Evolutionary conservation across 768 basidiomycete species (phyloP), one percentile per base, ranked within the genome.

Genomic region (Leccinum obscurum): DNA sequence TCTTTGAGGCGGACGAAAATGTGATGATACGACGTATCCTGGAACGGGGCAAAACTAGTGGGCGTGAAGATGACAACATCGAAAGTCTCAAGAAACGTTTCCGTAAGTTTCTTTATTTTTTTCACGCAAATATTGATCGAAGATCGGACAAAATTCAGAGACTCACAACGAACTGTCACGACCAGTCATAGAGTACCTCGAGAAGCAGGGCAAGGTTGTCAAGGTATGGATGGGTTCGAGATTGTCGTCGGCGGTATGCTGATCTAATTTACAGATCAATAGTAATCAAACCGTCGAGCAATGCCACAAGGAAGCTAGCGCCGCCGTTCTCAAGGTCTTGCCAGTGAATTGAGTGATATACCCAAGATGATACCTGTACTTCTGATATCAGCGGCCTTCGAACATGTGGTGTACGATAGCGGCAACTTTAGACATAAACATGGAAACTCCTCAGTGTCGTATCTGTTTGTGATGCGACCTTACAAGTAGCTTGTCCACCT

Each of bases 61-160:
- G 97, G 15, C 82, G 97, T 14, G 95, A 94, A 68, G 97, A 99
- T 68, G 97, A 99, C 72, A 99, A 99, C 71, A 65, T 66, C 13
- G 93, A 96, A 74, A 93, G 88, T 72, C 96, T 99, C 76, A 89
- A 84, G 77, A 99, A 98, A 77, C 90, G 97, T n/a, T 98, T 98
- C 80, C 79, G 95, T 91, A 71, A 20, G 88, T 81, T 20, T 13
- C 15, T 6, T 32, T 30, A 10, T 5, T 32, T 32, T 11, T 37
- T 17, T 39, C 20, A 1, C 30, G 1, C 44, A 10, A 52, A 28
- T 39, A 41, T 54, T 5, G 54, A 52, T 34, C 52, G 26, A 64
- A 44, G 32, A 30, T 50, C 32, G 34, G 56, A 46, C 20, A 17
- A 44, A 24, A 30, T 54, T 13, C 57, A 90, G 95, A 78, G 34